phyloP scores from a whole-genome alignment of 306 rosid species.

The Quercus parvula region DNA sequence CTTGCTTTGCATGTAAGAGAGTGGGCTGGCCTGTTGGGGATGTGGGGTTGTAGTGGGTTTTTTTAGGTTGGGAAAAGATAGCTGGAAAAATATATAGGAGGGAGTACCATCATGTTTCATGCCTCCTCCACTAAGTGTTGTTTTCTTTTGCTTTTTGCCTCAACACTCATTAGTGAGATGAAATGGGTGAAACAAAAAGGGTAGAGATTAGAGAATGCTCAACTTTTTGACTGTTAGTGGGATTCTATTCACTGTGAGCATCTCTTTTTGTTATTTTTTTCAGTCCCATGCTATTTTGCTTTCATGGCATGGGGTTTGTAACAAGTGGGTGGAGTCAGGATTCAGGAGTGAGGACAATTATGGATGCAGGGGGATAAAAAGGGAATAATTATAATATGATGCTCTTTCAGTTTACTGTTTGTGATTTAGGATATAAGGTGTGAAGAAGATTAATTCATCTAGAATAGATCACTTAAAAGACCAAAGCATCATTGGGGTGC shows the following conservation, averaged over 20 bases:
- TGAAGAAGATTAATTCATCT: background rate
- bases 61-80: conserved; percentile 10
- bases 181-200: background rate
- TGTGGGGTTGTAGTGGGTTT: conserved; percentile 1
- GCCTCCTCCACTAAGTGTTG: conserved; percentile 26
- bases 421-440: background rate
- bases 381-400: background rate
- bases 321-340: background rate
- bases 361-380: background rate
- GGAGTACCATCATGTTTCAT: conserved; percentile 11
- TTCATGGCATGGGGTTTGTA: background rate
- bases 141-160: conserved; percentile 12
- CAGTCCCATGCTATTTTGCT: background rate
- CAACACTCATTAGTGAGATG: conserved; percentile 7
- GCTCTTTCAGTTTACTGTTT: background rate
- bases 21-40: background rate
- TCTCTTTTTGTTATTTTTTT: background rate
- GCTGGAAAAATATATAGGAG: background rate
- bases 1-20: conserved; percentile 7
- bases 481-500: background rate
- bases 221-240: conserved; percentile 14
- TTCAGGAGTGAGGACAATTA: background rate
- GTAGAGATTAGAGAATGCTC: background rate
- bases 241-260: conserved; percentile 2
- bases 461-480: background rate